A percentile compares a stretch with the other conserved stretches of the same genome.
These are phyloP conservation scores for Xylariaceae sp. DNA, from an alignment of 2,329 filamentous ascomycete species.

Conservation along the genomic window DNA sequence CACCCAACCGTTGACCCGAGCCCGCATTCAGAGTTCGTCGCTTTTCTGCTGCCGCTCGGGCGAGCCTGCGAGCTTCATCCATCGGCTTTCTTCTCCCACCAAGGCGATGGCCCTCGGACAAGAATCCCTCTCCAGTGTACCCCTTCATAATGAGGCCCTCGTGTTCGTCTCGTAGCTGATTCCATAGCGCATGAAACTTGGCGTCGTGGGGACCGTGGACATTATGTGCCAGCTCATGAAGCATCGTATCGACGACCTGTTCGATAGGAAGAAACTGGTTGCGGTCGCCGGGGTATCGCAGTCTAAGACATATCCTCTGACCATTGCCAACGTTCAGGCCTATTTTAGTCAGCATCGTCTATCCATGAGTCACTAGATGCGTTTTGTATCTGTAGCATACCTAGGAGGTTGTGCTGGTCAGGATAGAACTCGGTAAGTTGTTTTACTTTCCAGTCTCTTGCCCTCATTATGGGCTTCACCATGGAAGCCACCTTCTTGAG, in stretches of 20 bases:
- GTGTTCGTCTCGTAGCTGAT: conserved; percentile 85
- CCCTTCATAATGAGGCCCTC: conserved; percentile 76
- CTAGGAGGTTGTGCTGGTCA: conserved; percentile 70
- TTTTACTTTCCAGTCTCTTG: conserved; percentile 77
- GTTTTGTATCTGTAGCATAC: conserved; percentile 41
- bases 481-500: conserved; percentile 82
- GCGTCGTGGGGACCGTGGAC: conserved; percentile 80
- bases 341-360: conserved; percentile 34
- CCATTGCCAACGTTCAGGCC: conserved; percentile 79
- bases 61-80: conserved; percentile 74
- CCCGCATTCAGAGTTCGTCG: conserved; percentile 60
- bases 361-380: background rate
- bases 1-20: conserved; percentile 74
- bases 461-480: conserved; percentile 94
- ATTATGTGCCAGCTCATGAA: conserved; percentile 92
- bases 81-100: conserved; percentile 69
- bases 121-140: conserved; percentile 88
- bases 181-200: conserved; percentile 84
- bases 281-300: conserved; percentile 75
- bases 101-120: conserved; percentile 73
- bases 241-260: conserved; percentile 83
- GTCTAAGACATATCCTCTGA: conserved; percentile 77
- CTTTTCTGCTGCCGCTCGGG: conserved; percentile 74
- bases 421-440: conserved; percentile 87
- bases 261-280: conserved; percentile 80